Conservation (phyloP, 768 basidiomycete genomes). For the Hypholoma sublateritium region DNA sequence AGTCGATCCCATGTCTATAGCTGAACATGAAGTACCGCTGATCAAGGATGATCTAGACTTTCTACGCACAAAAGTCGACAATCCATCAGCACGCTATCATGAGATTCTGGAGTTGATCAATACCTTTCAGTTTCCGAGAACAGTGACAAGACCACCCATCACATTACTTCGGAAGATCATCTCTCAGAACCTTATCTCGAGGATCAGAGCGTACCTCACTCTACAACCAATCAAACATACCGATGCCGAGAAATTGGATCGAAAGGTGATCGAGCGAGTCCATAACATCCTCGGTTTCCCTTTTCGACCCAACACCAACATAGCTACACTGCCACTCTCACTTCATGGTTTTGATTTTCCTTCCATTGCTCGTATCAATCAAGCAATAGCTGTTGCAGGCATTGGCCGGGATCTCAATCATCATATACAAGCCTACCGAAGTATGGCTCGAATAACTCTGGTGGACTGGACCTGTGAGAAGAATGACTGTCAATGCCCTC, state of each 20-base stretch:
- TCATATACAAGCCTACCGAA: constrained; percentile 16
- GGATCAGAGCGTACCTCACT: constrained; percentile 14
- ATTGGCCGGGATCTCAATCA: constrained; percentile 24
- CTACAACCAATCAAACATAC: constrained; percentile 20
- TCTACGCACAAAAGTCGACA: constrained; percentile 19
- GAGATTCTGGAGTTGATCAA: constrained; percentile 17
- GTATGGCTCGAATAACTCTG: constrained; percentile 12
- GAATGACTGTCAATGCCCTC: constrained; percentile 7
- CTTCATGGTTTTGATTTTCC: constrained; percentile 22
- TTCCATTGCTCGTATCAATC: constrained; percentile 20
- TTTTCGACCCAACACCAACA: constrained; percentile 21
- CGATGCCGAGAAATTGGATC: constrained; percentile 19
- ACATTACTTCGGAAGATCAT: constrained; percentile 21
- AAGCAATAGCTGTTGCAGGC: constrained; percentile 14
- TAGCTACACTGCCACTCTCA: constrained; percentile 16
- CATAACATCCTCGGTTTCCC: constrained; percentile 23
- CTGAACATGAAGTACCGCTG: constrained; percentile 9
- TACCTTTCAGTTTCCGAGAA: constrained; percentile 21
- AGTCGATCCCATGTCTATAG: constrained; percentile 22
- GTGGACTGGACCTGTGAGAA: constrained; percentile 16
- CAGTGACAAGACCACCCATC: constrained; percentile 12
- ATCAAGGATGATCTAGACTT: constrained; percentile 18
- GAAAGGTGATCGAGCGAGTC: constrained; percentile 7
- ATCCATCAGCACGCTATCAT: constrained; percentile 10
- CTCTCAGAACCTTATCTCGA: constrained; percentile 18